Evolutionary conservation across 257 asterid genomes (phyloP), one percentile per base, ranked within the genome.

Genomic region (Solanum ossicruentum): DNA sequence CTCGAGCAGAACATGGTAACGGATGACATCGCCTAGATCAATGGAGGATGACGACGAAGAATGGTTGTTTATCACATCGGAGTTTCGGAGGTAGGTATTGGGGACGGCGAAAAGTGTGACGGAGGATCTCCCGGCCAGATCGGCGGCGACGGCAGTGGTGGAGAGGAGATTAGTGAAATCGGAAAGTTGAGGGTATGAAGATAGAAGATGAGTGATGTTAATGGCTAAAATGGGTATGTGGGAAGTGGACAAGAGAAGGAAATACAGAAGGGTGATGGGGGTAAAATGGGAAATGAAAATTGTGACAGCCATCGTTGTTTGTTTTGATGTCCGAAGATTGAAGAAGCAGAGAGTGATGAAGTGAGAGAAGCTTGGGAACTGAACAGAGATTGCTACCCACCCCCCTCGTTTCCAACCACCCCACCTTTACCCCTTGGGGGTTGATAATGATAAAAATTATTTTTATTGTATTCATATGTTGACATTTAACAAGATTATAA

Each of bases 1-100:
- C 84, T 96, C 92, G 65, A 93, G 93, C 52, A 96, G 92, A 83
- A 96, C 88, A 71, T 96, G 95, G 94, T 89, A 92, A 85, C 99
- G 98, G 89, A 96, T 90, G 84, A 93, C 89, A 69, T 96, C 99
- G 83, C 94, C 87, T 83, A 92, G 86, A 89, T 86, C 82, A 87
- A 88, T 23, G 81, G 94, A 66, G 84, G 93, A 82, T 11, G 84
- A 90, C 43, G 89, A 88, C 92, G 87, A 90, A 83, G 75, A 73
- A 45, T 9, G 80, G 80, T 26, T 41, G 32, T 56, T 15, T 16
- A 51, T 16, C 13, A 56, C 61, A 72, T 84, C 81, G 83, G 89
- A 54, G 91, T 70, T 21, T 83, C 83, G 92, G 87, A 93, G 88
- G 73, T 32, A 85, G 87, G 93, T 52, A 54, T 93, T 92, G 80